These are phyloP conservation scores for Alternaria burnsii DNA, from an alignment of 2,329 filamentous ascomycete species.

Conservation along the genomic window DNA sequence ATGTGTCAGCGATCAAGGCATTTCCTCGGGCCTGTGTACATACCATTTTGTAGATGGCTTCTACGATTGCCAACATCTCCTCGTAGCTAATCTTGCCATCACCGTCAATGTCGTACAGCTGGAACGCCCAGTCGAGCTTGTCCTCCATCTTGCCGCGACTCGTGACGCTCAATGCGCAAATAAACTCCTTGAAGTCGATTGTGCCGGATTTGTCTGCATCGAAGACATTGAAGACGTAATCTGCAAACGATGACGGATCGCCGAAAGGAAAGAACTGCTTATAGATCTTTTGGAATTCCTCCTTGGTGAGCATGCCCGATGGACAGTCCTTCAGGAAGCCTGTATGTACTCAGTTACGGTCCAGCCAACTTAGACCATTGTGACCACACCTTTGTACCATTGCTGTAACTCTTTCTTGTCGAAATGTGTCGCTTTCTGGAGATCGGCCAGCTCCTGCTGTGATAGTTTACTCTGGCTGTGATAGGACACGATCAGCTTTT, in stretches of 20 bases:
- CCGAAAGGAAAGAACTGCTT: conserved; percentile 99
- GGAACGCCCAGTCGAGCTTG: conserved; percentile 99
- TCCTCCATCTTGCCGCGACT: conserved; percentile 99
- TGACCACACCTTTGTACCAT: conserved; percentile 93
- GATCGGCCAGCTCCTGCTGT: conserved; percentile 91
- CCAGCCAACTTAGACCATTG: not conserved
- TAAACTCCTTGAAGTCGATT: conserved; percentile 99
- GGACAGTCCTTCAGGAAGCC: conserved; percentile 99
- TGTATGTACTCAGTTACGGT: conserved; percentile 52
- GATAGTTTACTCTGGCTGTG: conserved; percentile 96
- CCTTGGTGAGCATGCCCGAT: conserved; percentile 93
- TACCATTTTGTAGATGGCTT: conserved; percentile 99
- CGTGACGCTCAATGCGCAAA: conserved; percentile 95
- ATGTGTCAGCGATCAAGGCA: conserved; percentile 24
- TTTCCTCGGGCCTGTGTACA: not conserved
- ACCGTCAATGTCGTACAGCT: conserved; percentile 98
- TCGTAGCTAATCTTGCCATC: conserved; percentile 99
- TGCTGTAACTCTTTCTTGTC: conserved; percentile 99
- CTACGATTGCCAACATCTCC: conserved; percentile 98
- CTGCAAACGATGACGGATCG: conserved; percentile 95
- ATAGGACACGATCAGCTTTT: conserved; percentile 46
- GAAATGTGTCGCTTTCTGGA: conserved; percentile 97
- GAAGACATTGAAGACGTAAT: conserved; percentile 99
- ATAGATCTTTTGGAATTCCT: conserved; percentile 99
- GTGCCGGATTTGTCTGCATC: conserved; percentile 96